Conservation (phyloP, 257 asterid species). For the Nicotiana noctiflora region DNA sequence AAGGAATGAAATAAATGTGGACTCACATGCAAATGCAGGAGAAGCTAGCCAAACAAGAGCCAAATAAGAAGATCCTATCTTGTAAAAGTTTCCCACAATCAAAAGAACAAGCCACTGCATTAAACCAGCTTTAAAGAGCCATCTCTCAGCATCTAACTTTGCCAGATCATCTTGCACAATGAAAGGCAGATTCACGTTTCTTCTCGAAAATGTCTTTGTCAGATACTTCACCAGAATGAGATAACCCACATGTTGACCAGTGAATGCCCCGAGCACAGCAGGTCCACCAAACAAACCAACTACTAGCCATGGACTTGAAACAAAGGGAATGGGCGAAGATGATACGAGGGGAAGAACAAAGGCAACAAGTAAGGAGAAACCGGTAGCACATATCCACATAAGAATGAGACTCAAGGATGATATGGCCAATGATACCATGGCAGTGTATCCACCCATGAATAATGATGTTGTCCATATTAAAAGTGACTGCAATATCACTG, state of each 20-base stretch:
- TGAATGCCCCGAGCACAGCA: constrained; percentile 83
- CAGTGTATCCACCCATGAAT: constrained; percentile 70
- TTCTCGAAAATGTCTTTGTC: constrained; percentile 29
- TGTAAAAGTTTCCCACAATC: constrained; percentile 58
- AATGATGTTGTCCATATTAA: constrained; percentile 68
- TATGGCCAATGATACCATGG: constrained; percentile 49
- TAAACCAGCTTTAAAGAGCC: constrained; percentile 82
- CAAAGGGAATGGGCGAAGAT: constrained; percentile 69
- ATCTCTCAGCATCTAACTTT: constrained; percentile 91
- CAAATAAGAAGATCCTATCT: constrained; percentile 67
- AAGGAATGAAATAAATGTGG: constrained; percentile 7
- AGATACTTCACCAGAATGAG: constrained; percentile 44
- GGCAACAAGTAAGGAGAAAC: constrained; percentile 49
- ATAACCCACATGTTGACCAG: constrained; percentile 83
- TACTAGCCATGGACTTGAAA: constrained; percentile 76
- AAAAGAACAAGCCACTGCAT: constrained; percentile 77
- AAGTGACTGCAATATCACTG: constrained; percentile 75
- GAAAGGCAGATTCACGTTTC: constrained; percentile 42
- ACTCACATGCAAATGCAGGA: constrained; percentile 98
- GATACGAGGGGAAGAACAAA: constrained; percentile 58
- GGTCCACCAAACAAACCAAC: constrained; percentile 82
- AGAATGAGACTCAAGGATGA: constrained; percentile 55
- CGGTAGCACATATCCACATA: constrained; percentile 76
- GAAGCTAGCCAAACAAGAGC: constrained; percentile 81
- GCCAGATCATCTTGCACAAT: constrained; percentile 45